phyloP scores from a whole-genome alignment of 495 filamentous ascomycete species.

The Lophium mytilinum region DNA sequence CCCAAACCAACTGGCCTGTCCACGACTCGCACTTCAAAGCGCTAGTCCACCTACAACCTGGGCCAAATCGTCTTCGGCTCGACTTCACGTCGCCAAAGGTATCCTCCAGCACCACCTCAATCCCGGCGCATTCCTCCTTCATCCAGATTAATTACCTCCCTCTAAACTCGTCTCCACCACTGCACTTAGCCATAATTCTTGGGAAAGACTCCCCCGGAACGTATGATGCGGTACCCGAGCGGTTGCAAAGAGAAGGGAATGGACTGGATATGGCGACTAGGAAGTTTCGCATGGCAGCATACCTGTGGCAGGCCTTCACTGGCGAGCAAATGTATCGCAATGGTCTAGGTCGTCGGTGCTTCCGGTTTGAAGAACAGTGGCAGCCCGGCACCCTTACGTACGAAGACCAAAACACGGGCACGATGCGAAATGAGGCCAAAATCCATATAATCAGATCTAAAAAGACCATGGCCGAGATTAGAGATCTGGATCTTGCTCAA shows the following conservation, averaged over 20 bases:
- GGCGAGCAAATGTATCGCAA: slow-evolving; percentile 90
- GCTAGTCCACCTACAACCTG: slow-evolving; percentile 75
- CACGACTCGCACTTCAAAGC: slow-evolving; percentile 82
- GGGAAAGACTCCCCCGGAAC: slow-evolving; percentile 82
- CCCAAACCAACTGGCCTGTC: slow-evolving; percentile 74
- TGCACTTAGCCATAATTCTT: slow-evolving; percentile 77
- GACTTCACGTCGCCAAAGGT: slow-evolving; percentile 80
- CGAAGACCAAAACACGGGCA: slow-evolving; percentile 56
- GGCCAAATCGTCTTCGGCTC: slow-evolving; percentile 75
- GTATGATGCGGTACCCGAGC: slow-evolving; percentile 72
- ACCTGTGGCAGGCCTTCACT: slow-evolving; percentile 93
- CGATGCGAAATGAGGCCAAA: slow-evolving; percentile 82
- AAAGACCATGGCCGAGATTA: slow-evolving; percentile 78
- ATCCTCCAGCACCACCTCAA: slow-evolving; percentile 57
- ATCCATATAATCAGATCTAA: slow-evolving; percentile 72
- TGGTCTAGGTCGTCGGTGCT: slow-evolving; percentile 71
- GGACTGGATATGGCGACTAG: slow-evolving; percentile 66
- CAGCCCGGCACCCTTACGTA: slow-evolving; percentile 65
- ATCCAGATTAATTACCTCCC: slow-evolving; percentile 79
- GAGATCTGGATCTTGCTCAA: slow-evolving; percentile 71
- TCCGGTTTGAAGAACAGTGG: slow-evolving; percentile 91
- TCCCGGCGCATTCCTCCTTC: slow-evolving; percentile 66
- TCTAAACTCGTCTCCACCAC: slow-evolving; percentile 61
- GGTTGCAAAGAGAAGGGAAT: slow-evolving; percentile 70
- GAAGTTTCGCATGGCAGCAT: slow-evolving; percentile 86